phyloP scores from a whole-genome alignment of 208 protist genomes.

The Entamoeba dispar region DNA sequence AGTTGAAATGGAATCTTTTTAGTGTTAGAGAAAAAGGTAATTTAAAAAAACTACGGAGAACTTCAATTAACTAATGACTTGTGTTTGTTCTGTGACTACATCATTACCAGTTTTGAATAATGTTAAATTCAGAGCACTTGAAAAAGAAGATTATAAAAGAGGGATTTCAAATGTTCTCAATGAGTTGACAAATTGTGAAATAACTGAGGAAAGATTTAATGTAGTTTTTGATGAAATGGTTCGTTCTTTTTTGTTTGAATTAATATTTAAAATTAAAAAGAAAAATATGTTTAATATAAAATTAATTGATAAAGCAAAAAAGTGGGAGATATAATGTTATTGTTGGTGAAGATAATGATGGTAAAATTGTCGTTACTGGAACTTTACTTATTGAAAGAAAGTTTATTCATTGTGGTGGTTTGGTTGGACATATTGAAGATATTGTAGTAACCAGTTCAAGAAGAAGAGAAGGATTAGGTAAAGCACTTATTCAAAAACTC shows the following conservation, averaged over 20 bases:
- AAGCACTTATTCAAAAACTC: background rate
- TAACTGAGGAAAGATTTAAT: background rate
- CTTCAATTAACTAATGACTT: no score
- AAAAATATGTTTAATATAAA: background rate
- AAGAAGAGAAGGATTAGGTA: background rate
- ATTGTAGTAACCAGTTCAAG: background rate
- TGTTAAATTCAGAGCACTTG: no score
- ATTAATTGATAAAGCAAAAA: background rate
- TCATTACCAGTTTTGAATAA: no score
- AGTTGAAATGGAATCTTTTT: no score
- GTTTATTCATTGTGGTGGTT: slow-evolving; percentile 7
- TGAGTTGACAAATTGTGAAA: background rate
- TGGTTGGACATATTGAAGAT: slow-evolving; percentile 18
- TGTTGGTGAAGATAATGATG: background rate
- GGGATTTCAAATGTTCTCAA: background rate
- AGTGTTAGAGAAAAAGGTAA: no score
- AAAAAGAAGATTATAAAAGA: background rate
- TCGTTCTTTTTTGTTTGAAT: background rate
- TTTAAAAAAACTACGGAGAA: no score
- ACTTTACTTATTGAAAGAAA: slow-evolving; percentile 10
- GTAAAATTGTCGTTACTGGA: background rate
- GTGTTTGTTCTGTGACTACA: no score
- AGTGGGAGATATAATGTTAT: background rate
- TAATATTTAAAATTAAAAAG: no score
- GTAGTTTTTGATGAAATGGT: background rate